Conservation (phyloP, 495 filamentous ascomycete species). For the Penicillium silybi region DNA sequence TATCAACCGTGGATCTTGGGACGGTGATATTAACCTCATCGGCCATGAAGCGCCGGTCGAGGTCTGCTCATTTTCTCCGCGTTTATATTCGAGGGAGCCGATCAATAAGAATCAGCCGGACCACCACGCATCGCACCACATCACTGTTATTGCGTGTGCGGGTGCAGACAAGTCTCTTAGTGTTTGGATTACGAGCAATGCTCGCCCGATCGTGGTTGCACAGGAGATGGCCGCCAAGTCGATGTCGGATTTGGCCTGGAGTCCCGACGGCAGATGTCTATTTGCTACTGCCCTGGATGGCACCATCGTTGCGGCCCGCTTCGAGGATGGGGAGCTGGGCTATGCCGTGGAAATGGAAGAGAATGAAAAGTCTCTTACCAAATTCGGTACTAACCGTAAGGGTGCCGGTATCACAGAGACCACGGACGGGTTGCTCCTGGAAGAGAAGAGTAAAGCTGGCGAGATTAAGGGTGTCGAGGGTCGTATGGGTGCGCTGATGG, state of each 20-base stretch:
- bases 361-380: constrained; percentile 87
- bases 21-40: constrained; percentile 94
- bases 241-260: constrained; percentile 92
- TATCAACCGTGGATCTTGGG: constrained; percentile 87
- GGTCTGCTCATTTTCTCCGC: constrained; percentile 93
- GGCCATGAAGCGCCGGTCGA: constrained; percentile 96
- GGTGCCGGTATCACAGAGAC: constrained; percentile 88
- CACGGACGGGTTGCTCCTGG: constrained; percentile 76
- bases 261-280: constrained; percentile 81
- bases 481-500: constrained; percentile 97
- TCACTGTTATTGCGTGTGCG: constrained; percentile 94
- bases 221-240: constrained; percentile 87
- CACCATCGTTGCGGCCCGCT: constrained; percentile 69
- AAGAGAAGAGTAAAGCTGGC: constrained; percentile 86
- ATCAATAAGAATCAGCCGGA: constrained; percentile 40
- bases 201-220: constrained; percentile 80
- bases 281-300: constrained; percentile 87
- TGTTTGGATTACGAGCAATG: constrained; percentile 95
- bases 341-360: constrained; percentile 73
- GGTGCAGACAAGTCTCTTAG: constrained; percentile 94
- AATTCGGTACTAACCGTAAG: constrained; percentile 82
- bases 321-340: constrained; percentile 70
- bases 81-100: constrained; percentile 77
- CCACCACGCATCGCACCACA: constrained; percentile 45
- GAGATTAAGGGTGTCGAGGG: constrained; percentile 87